Percentiles rank a stretch among this genome's conserved stretches.
Evolutionary conservation across 2,329 filamentous ascomycete species (phyloP).

Genomic region (Pestalotiopsis sp.): DNA sequence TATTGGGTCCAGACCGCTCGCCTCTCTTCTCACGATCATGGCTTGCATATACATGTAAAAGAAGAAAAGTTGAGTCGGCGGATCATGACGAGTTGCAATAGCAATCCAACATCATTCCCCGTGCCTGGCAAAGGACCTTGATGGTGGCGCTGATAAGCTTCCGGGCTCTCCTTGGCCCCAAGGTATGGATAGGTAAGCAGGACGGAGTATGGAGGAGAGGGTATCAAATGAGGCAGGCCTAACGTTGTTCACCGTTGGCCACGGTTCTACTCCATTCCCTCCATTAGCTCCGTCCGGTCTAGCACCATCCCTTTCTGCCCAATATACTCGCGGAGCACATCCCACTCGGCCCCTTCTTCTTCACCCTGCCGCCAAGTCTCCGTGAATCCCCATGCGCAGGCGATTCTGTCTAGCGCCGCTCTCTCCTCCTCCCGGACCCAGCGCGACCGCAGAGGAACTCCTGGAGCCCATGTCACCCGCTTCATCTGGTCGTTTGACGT

Average conservation of each 20-base stretch:
- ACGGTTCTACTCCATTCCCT: constrained; percentile 75
- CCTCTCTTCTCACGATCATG: neutral
- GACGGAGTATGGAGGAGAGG: too few species aligned
- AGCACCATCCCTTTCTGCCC: constrained; percentile 85
- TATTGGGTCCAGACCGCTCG: neutral
- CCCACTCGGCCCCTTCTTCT: constrained; percentile 91
- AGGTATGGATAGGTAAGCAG: too few species aligned
- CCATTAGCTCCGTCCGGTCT: constrained; percentile 87
- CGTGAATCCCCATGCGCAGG: constrained; percentile 89
- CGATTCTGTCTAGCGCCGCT: constrained; percentile 82
- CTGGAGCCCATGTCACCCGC: constrained; percentile 86
- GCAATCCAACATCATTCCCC: neutral
- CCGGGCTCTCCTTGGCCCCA: neutral
- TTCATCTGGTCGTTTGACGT: constrained; percentile 96
- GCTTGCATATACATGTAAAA: neutral
- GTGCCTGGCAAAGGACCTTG: constrained; percentile 1
- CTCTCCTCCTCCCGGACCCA: constrained; percentile 92
- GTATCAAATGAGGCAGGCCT: too few species aligned
- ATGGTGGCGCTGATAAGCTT: constrained; percentile 6
- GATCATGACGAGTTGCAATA: neutral
- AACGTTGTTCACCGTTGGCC: neutral
- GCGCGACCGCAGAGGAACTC: constrained; percentile 77
- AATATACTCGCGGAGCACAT: constrained; percentile 80
- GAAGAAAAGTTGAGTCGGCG: neutral
- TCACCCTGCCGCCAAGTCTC: constrained; percentile 80